Evolutionary conservation across 768 basidiomycete genomes (phyloP), one percentile per base, ranked within the genome.

Genomic region (Tulasnella sp.): DNA sequence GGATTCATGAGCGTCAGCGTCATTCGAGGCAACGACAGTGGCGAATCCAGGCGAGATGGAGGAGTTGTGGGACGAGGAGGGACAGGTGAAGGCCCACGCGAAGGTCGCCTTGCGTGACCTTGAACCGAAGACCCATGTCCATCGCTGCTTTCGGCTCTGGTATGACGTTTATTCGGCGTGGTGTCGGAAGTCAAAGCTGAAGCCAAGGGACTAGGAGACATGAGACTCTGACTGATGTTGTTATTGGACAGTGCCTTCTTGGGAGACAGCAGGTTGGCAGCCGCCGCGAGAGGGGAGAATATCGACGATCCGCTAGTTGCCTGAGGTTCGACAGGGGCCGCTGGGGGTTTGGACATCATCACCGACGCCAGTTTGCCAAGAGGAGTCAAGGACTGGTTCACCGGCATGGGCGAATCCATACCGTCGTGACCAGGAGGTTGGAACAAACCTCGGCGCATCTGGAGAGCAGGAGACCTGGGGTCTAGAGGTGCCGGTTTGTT

Each of bases 1-100:
- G 71, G 71, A 63, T 72, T 72, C 63, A 65, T 72, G 71, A 72
- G 37, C 35, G 62, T 72, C 59, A 72, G 39, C 5, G 71, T 42
- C 71, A 72, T 72, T 32, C 71, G 65, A 14, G 71, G 71, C 9
- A 72, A 4, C 32, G 63, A 39, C 16, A 37, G 12, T 17, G 36
- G 71, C 26, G 71, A 72, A 1, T 72, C 71, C 6, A 26, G 36
- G 52, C 71, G 59, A 16, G 63, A 29, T 12, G 47, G 69, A 29
- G 69, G 42, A 2, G 69, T 69, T 16, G 29, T 16, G 22, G 69
- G 69, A 2, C 69, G 41, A 36, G 69, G 69, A 3, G 69, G 69
- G 6, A 69, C 69, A 26, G 69, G 69, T 7, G 69, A 69, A 35
- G 69, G 69, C 17, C 44, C 69, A 35, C 69, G 41, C 17, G 69